A percentile compares a stretch with the other conserved stretches of the same genome.
phyloP scores from a whole-genome alignment of 2,329 filamentous ascomycete species.

The Rhytidhysteron rufulum region DNA sequence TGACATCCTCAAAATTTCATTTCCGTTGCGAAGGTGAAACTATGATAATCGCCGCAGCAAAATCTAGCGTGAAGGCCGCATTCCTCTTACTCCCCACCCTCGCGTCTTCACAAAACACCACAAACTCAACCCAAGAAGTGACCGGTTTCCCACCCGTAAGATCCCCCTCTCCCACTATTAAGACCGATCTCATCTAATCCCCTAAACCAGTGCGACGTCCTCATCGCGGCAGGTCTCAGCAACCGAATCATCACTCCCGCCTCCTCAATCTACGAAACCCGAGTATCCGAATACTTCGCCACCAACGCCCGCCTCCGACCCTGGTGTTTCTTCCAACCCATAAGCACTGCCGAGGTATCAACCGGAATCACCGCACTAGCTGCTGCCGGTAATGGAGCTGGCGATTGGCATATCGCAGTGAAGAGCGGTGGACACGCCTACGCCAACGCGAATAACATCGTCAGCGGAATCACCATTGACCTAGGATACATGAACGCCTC shows the following conservation, averaged over 20 bases:
- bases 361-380: slow-evolving; percentile 3
- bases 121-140: not conserved
- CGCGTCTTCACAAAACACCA: too few species aligned
- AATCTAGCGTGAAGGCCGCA: not conserved
- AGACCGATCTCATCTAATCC: not conserved
- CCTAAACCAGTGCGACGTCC: not conserved
- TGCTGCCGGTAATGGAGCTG: not conserved
- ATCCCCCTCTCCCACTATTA: not conserved
- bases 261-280: not conserved
- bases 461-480: slow-evolving; percentile 29
- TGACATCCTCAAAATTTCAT: too few species aligned
- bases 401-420: slow-evolving; percentile 2
- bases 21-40: too few species aligned
- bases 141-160: not conserved
- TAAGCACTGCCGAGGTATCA: slow-evolving; percentile 4
- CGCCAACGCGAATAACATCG: slow-evolving; percentile 22
- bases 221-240: not conserved
- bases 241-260: not conserved
- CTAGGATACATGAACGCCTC: slow-evolving; percentile 18
- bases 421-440: slow-evolving; percentile 23
- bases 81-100: not conserved
- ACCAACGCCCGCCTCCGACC: slow-evolving; percentile 3
- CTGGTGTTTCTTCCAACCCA: slow-evolving; percentile 6
- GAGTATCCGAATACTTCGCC: slow-evolving; percentile 5
- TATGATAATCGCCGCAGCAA: not conserved